Conservation (phyloP, 1,284 basidiomycete species). For the Coniferiporia weirii region DNA sequence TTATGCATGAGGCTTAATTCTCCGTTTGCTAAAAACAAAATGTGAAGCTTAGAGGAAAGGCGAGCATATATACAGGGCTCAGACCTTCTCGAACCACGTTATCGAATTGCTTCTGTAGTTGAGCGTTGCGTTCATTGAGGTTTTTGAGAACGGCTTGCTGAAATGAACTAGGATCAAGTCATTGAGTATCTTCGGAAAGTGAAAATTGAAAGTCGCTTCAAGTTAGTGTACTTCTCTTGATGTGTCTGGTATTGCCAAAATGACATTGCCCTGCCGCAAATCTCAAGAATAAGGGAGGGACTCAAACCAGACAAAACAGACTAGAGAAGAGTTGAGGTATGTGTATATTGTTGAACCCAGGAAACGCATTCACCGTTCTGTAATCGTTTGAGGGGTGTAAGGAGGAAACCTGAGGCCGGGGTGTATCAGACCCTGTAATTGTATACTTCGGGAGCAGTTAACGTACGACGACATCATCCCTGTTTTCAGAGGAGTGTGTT, state of each 20-base stretch:
- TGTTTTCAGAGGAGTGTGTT: conserved; percentile 25
- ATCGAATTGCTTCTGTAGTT: conserved; percentile 75
- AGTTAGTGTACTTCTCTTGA: conserved; percentile 61
- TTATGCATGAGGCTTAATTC: conserved; percentile 67
- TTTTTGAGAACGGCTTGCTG: conserved; percentile 76
- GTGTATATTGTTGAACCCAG: conserved; percentile 13
- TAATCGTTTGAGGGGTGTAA: conserved; percentile 80
- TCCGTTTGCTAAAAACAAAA: conserved; percentile 51
- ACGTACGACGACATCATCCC: conserved; percentile 77
- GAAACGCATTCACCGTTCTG: conserved; percentile 61
- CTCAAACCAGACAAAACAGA: conserved; percentile 78
- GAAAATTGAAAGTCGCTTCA: not conserved
- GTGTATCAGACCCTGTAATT: not conserved
- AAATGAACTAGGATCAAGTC: conserved; percentile 50
- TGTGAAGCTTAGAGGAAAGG: not conserved
- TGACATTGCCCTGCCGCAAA: conserved; percentile 72
- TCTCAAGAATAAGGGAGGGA: conserved; percentile 70
- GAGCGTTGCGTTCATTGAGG: conserved; percentile 72
- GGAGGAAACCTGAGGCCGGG: conserved; percentile 66
- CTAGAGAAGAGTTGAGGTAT: conserved; percentile 33
- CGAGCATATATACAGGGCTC: not conserved
- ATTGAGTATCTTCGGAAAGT: not conserved
- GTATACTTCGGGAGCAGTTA: not conserved
- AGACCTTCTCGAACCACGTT: conserved; percentile 75
- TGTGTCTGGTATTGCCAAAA: conserved; percentile 87